Evolutionary conservation across 1,139 yeast genomes (phyloP).

Genomic region (Waltiozyma sp.): DNA sequence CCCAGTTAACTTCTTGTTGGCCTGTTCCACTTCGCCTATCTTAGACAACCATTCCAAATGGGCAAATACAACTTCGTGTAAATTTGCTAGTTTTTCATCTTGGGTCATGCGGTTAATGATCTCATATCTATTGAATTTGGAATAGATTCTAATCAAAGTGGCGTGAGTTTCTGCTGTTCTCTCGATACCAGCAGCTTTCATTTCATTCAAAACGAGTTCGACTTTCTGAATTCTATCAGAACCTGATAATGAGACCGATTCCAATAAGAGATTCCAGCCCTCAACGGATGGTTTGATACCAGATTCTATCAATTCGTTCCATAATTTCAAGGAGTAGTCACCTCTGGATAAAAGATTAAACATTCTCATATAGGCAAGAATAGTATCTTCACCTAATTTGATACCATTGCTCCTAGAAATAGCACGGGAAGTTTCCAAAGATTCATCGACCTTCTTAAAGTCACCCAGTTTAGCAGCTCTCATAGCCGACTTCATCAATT

Average conservation of each 20-base stretch:
- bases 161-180: conserved; percentile 30
- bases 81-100: not conserved
- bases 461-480: conserved; percentile 10
- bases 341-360: conserved; percentile 22
- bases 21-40: conserved; percentile 17
- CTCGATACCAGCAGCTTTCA: conserved; percentile 21
- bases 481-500: conserved; percentile 8
- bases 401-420: conserved; percentile 9
- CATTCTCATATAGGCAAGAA: conserved; percentile 23
- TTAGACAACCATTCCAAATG: conserved; percentile 23
- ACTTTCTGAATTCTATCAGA: conserved; percentile 23
- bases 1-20: conserved; percentile 21
- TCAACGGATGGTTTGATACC: conserved; percentile 23
- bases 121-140: conserved; percentile 19
- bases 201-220: conserved; percentile 24
- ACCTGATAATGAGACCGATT: conserved; percentile 26
- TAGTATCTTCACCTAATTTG: conserved; percentile 11
- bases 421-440: conserved; percentile 4
- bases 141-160: conserved; percentile 26
- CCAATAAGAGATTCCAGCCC: conserved; percentile 36
- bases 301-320: conserved; percentile 27
- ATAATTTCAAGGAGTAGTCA: conserved; percentile 25
- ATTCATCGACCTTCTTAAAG: conserved; percentile 2
- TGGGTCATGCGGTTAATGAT: conserved; percentile 13
- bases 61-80: conserved; percentile 17